Conservation (phyloP, 345 rosid genomes). For the Eucalyptus regnans region DNA sequence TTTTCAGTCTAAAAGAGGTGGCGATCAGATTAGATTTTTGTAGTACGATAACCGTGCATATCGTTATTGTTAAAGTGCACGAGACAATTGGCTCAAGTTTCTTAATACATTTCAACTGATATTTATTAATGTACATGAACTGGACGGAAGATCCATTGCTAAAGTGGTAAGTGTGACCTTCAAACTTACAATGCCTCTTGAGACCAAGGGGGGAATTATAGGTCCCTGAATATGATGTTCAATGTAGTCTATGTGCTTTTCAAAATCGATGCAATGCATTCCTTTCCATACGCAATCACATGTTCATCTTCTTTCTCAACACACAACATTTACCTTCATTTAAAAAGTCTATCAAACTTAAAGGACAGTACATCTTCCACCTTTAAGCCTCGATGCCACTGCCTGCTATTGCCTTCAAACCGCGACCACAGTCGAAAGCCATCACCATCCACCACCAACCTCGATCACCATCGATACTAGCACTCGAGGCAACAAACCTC, state of each 20-base stretch:
- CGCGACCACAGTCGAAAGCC: not conserved
- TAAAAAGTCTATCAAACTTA: not conserved
- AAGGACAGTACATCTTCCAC: not conserved
- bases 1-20: no score
- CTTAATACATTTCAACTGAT: not conserved
- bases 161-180: not conserved
- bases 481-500: not conserved
- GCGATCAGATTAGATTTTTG: not conserved
- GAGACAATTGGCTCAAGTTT: not conserved
- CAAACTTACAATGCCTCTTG: not conserved
- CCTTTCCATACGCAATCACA: not conserved
- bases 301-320: not conserved
- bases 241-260: not conserved
- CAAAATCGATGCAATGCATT: not conserved
- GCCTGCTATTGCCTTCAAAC: not conserved
- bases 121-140: not conserved
- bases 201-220: not conserved
- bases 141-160: not conserved
- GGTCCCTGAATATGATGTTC: not conserved
- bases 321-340: not conserved
- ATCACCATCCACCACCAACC: not conserved
- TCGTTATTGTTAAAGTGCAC: not conserved
- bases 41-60: not conserved
- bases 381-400: not conserved
- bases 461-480: not conserved